A percentile compares a stretch with the other conserved stretches of the same genome.
Evolutionary conservation across 768 basidiomycete genomes (phyloP).

Genomic region (Leccinum barrowsii): DNA sequence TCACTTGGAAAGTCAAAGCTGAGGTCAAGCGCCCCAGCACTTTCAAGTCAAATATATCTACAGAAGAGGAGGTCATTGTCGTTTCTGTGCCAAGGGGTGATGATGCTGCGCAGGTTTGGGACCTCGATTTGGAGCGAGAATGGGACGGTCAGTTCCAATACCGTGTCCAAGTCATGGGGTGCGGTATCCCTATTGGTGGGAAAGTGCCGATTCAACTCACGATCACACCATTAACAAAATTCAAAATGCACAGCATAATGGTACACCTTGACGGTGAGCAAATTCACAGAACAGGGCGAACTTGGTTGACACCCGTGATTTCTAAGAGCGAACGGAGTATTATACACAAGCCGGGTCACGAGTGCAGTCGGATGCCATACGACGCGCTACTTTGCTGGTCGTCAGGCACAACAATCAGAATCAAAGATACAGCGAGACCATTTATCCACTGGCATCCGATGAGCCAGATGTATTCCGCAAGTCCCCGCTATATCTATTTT

Average conservation of each 20-base stretch:
- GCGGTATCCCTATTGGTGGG: slow-evolving; percentile 81
- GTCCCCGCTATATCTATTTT: slow-evolving; percentile 61
- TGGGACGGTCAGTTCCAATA: slow-evolving; percentile 92
- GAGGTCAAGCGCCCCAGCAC: slow-evolving; percentile 79
- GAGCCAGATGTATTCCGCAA: slow-evolving; percentile 55
- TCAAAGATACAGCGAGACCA: slow-evolving; percentile 50
- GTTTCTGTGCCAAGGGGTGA: slow-evolving; percentile 60
- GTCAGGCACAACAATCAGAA: slow-evolving; percentile 43
- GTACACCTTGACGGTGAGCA: slow-evolving; percentile 76
- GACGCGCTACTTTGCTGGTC: slow-evolving; percentile 57
- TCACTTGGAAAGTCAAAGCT: slow-evolving; percentile 78
- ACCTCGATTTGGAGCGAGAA: slow-evolving; percentile 78
- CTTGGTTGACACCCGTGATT: background rate
- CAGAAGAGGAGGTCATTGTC: slow-evolving; percentile 68
- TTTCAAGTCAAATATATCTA: slow-evolving; percentile 67
- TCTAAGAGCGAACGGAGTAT: slow-evolving; percentile 77
- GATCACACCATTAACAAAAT: slow-evolving; percentile 78
- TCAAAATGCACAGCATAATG: slow-evolving; percentile 72
- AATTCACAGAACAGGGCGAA: background rate
- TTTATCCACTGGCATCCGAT: slow-evolving; percentile 78
- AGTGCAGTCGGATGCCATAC: slow-evolving; percentile 64
- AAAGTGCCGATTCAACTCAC: slow-evolving; percentile 75
- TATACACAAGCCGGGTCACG: slow-evolving; percentile 64
- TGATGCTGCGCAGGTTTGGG: slow-evolving; percentile 60
- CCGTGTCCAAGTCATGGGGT: slow-evolving; percentile 66